Conservation (phyloP, 2,329 filamentous ascomycete genomes). For the Colletotrichum abscissum region DNA sequence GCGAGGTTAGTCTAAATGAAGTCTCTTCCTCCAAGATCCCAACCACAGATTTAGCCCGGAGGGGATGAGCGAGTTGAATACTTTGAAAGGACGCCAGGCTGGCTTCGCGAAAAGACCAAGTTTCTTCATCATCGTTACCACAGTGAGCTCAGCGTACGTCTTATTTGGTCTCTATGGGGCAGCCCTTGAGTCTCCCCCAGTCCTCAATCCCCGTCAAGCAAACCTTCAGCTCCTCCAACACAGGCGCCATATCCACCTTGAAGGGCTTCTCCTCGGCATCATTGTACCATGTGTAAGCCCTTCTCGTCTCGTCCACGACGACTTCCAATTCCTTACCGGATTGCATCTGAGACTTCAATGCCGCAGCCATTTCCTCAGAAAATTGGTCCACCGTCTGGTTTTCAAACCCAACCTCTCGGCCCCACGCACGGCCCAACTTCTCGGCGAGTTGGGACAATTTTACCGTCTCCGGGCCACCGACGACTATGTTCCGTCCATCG, state of each 20-base stretch:
- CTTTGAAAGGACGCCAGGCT: too few species aligned
- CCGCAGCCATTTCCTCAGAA: background rate
- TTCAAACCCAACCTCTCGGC: background rate
- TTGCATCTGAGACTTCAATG: constrained; percentile 31
- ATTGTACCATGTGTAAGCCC: constrained; percentile 53
- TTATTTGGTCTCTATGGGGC: background rate
- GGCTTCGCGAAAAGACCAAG: too few species aligned
- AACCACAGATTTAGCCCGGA: too few species aligned
- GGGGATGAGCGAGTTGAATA: too few species aligned
- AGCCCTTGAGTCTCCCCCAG: background rate
- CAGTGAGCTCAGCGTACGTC: background rate
- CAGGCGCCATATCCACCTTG: constrained; percentile 48
- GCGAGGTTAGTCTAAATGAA: too few species aligned
- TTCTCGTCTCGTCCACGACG: constrained; percentile 51
- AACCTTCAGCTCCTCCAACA: constrained; percentile 46
- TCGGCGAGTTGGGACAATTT: background rate
- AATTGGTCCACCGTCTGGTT: background rate
- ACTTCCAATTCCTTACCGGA: constrained; percentile 47
- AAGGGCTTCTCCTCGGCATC: constrained; percentile 50
- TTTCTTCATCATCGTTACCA: background rate
- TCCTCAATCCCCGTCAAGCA: background rate
- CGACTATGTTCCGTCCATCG: background rate
- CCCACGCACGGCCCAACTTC: background rate
- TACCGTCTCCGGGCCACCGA: background rate
- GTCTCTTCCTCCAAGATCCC: too few species aligned